Base-by-base conservation (phyloP, 2,329 filamentous ascomycete genomes). In the Verticillium zaregamsianum region DNA sequence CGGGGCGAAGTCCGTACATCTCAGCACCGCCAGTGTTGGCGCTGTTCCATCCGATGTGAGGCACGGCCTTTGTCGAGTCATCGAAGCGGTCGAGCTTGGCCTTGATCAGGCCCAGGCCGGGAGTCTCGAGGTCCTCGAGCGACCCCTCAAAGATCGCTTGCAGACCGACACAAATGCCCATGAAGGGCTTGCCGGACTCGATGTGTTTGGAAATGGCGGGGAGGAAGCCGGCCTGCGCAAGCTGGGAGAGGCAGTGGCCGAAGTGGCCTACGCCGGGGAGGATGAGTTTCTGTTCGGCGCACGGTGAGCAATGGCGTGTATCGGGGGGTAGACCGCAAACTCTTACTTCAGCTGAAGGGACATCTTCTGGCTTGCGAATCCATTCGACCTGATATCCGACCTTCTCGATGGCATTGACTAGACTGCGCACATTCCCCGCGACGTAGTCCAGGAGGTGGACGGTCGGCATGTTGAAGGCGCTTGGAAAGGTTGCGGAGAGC, bases 31-130 rank as follows among this genome's bases (percentile, higher is more conserved):
- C 78, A 1, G 89, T 87, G 69, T 88, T 89, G 55, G 96, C 95
- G 68, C 89, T 93, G 77, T 99, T 99, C 95, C 95, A 99, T 61
- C 95, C 95, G 74, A 99, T 99, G 78, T 99, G 96, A 45, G 95
- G 95, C n/a, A 99, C 96, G 40, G 93, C 89, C 79, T 98, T 98
- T 69, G 85, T 80, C 35, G 77, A 74, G 73, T 91, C 87, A 72
- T 92, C 80, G 78, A 99, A 99, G 64, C 89, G 88, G 71, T 86
- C 82, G 66, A 99, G 84, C 12, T 78, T 80, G 45, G 85, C 86
- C 55, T 89, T 87, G 64, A 98, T 87, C 32, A 96, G 55, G 5
- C 89, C 90, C 57, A 99, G 80, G 1, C 95, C 95, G 2, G 87
- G 77, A 15, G 92, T 87, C 20, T 81, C 76, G 0, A 87, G 79